Percentiles rank a stretch among this genome's conserved stretches.
Evolutionary conservation across 192 early-diverging fungal species (phyloP).

Genomic region (Coemansia sp.): DNA sequence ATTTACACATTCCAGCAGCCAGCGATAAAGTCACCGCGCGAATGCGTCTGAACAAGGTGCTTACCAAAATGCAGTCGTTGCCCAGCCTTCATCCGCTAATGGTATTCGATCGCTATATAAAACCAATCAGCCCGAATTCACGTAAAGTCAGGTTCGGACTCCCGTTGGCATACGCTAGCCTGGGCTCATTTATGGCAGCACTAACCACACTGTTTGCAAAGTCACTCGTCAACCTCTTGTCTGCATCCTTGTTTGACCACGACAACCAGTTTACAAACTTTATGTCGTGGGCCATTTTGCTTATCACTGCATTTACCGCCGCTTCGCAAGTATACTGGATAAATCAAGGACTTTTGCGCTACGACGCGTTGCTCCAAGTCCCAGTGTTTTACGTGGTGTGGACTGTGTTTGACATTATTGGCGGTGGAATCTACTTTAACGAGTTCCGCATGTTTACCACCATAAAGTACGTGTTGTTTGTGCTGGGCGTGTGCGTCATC

Average conservation of each 20-base stretch:
- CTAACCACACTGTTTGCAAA: constrained; percentile 81
- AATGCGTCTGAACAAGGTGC: not conserved
- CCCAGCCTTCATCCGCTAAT: constrained; percentile 10
- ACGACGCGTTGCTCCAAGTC: constrained; percentile 80
- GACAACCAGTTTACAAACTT: constrained; percentile 72
- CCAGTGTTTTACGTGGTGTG: constrained; percentile 81
- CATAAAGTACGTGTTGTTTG: constrained; percentile 65
- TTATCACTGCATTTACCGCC: constrained; percentile 73
- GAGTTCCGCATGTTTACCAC: constrained; percentile 70
- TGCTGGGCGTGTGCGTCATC: constrained; percentile 65
- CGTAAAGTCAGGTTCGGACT: constrained; percentile 58
- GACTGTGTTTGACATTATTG: constrained; percentile 79
- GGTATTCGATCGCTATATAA: constrained; percentile 19
- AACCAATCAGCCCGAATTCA: constrained; percentile 35
- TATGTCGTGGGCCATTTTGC: constrained; percentile 66
- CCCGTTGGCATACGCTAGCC: constrained; percentile 69
- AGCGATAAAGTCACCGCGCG: not conserved
- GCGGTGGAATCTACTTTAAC: constrained; percentile 78
- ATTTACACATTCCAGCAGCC: not conserved
- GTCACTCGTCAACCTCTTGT: constrained; percentile 72
- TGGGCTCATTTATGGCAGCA: constrained; percentile 77
- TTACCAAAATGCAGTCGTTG: not conserved
- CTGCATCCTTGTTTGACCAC: constrained; percentile 61
- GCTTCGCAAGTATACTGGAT: constrained; percentile 82
- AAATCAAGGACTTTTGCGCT: constrained; percentile 75